Conservation (phyloP, 2,329 filamentous ascomycete genomes). For the Peltaster fructicola region DNA sequence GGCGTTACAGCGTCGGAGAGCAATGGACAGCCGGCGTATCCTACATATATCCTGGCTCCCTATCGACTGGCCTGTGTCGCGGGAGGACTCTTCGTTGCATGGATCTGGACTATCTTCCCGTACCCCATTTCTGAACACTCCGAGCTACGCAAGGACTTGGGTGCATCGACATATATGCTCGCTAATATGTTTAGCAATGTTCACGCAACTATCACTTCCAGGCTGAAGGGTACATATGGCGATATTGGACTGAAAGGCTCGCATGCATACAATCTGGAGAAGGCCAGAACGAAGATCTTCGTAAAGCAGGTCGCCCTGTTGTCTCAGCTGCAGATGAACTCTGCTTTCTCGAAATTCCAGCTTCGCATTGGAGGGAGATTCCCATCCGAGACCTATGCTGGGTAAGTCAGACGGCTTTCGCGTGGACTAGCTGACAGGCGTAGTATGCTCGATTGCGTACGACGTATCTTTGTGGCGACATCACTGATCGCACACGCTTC, state of each 20-base stretch:
- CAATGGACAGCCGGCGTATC: constrained; percentile 51
- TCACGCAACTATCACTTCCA: constrained; percentile 45
- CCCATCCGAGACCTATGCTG: constrained; percentile 44
- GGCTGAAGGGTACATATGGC: constrained; percentile 41
- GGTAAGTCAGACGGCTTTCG: constrained; percentile 3
- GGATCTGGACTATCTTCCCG: constrained; percentile 63
- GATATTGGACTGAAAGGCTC: constrained; percentile 30
- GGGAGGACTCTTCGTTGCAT: constrained; percentile 50
- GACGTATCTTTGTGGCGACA: constrained; percentile 48
- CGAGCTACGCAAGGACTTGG: constrained; percentile 49
- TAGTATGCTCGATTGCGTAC: constrained; percentile 40
- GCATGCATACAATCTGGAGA: constrained; percentile 37
- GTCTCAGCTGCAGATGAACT: constrained; percentile 45
- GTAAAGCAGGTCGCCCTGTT: constrained; percentile 50
- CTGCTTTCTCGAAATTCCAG: constrained; percentile 50
- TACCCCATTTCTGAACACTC: constrained; percentile 55
- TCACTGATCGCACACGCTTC: constrained; percentile 48
- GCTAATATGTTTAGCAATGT: constrained; percentile 59
- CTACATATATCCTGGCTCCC: constrained; percentile 50
- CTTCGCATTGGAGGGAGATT: constrained; percentile 54
- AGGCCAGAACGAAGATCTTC: constrained; percentile 43
- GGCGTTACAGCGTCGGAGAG: constrained; percentile 37
- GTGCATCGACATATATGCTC: constrained; percentile 50
- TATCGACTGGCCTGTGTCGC: constrained; percentile 53
- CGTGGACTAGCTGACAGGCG: too few species aligned